These are phyloP conservation scores for Amyloporia xantha DNA, from an alignment of 768 basidiomycete genomes.

Conservation along the genomic window DNA sequence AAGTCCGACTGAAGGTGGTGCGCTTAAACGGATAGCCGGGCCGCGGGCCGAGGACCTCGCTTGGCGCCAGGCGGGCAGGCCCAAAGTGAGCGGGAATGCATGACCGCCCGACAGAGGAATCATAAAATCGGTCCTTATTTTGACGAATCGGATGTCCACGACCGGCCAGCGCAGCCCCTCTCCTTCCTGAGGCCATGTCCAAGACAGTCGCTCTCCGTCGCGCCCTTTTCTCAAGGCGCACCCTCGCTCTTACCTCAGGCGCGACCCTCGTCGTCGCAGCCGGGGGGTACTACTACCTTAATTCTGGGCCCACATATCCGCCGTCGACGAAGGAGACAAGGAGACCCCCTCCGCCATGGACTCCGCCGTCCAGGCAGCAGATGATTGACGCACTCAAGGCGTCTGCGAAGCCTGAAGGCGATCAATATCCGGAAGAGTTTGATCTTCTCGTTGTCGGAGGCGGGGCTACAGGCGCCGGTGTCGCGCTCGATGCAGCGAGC, in stretches of 20 bases:
- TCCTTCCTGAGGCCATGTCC: background rate
- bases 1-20: too few relatives aligned
- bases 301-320: constrained; percentile 66
- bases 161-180: background rate
- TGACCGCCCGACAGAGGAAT: too few relatives aligned
- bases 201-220: constrained; percentile 17
- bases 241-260: constrained; percentile 45
- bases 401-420: constrained; percentile 28
- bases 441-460: constrained; percentile 87
- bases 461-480: constrained; percentile 92
- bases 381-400: constrained; percentile 56
- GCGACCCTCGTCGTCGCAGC: constrained; percentile 48
- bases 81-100: too few relatives aligned
- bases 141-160: too few relatives aligned
- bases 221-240: constrained; percentile 47
- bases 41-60: too few relatives aligned
- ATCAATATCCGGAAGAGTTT: constrained; percentile 42
- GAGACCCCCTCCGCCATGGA: constrained; percentile 75
- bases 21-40: too few relatives aligned
- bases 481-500: constrained; percentile 92
- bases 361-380: constrained; percentile 60
- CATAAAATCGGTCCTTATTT: too few relatives aligned
- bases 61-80: too few relatives aligned
- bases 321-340: constrained; percentile 56
- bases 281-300: constrained; percentile 64